A percentile compares a stretch with the other conserved stretches of the same genome.
phyloP scores from a whole-genome alignment of 2,329 filamentous ascomycete genomes.

The Calonectria pauciramosa region DNA sequence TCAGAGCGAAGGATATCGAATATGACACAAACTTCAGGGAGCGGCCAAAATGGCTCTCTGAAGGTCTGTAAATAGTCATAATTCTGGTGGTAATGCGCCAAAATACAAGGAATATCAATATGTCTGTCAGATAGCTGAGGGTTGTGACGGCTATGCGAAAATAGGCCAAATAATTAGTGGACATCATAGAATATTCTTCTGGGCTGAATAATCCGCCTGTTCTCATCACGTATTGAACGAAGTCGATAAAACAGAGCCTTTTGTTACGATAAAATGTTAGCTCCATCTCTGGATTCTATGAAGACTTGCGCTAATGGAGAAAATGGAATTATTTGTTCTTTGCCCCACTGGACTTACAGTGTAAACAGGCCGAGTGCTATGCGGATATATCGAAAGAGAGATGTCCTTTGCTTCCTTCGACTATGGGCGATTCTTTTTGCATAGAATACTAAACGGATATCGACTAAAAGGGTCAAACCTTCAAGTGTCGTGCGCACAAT shows the following conservation, averaged over 20 bases:
- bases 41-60: background rate
- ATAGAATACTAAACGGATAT: background rate
- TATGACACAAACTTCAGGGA: background rate
- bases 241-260: background rate
- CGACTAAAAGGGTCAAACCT: background rate
- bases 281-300: background rate
- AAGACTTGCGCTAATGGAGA: background rate
- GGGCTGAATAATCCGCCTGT: accelerated
- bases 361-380: background rate
- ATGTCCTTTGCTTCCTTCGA: background rate
- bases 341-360: background rate
- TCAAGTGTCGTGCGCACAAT: background rate
- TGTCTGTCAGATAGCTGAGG: background rate
- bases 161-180: background rate
- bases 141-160: background rate
- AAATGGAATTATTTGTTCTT: background rate
- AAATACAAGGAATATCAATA: background rate
- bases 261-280: background rate
- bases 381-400: background rate
- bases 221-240: background rate
- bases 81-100: background rate
- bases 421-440: background rate
- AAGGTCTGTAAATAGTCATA: background rate
- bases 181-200: too few species aligned
- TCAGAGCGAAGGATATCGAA: background rate